Evolutionary conservation across 2,329 filamentous ascomycete genomes (phyloP), one percentile per base, ranked within the genome.

Genomic region (Aspergillus cejpii): DNA sequence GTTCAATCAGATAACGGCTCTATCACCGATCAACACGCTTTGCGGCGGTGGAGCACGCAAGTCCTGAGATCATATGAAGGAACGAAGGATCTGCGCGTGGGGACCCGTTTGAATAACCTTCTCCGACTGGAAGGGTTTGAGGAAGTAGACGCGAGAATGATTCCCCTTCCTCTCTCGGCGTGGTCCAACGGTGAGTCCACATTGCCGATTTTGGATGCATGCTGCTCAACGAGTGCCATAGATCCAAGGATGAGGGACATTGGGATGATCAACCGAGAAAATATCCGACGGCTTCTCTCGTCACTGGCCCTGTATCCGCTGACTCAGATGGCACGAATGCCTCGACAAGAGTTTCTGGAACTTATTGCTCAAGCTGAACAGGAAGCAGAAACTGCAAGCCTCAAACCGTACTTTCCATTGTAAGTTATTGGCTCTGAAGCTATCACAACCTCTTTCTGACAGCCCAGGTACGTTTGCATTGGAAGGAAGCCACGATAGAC

Each of bases 1-100:
- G 81, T 87, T 20, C 90, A 94, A 63, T 94, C 87, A 0, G 81
- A 91, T 55, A 94, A 87, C 57, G 88, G 88, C 4, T 81, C 79
- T n/a, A 69, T 92, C 55, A 82, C 79, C 8, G 75, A 82, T 40
- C 76, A 76, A 41, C 78, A 85, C 61, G 83, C 81, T 1, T 71
- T 89, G 41, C 64, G 71, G 45, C 62, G 77, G 52, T 88, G 84
- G 84, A 87, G 83, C 38, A 74, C 74, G 41, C 71, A 72, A 43
- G 85, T 86, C 60, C 67, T 84, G 54, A 71, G 76, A 48, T 77
- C 80, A 23, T 66, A 85, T 59, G 75, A 81, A 46, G 77, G 74
- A 14, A 68, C 74, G 41, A 88, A 88, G 55, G 80, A 88, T 56
- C 78, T 83, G 15, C 74, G 84, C 43, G 77, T 79, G 24, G 78